Evolutionary conservation across 1,284 basidiomycete genomes (phyloP).

Genomic region (Amylostereum areolatum): DNA sequence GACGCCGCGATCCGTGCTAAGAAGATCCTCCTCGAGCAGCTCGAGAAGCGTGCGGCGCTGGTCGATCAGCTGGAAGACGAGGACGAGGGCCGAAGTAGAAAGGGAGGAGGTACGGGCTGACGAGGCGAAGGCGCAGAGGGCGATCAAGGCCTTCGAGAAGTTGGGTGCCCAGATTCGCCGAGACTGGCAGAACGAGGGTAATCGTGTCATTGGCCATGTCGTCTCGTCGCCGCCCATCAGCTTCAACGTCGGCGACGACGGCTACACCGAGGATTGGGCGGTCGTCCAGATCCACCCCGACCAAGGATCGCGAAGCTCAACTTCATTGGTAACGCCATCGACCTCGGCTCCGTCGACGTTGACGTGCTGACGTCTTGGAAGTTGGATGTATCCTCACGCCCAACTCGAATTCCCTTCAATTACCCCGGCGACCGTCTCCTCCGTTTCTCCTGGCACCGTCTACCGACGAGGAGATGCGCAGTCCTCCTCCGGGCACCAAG

Average conservation of each 20-base stretch:
- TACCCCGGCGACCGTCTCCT: conserved; percentile 20
- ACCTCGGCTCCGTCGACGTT: conserved; percentile 12
- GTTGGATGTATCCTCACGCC: conserved; percentile 17
- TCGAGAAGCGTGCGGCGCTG: conserved; percentile 10
- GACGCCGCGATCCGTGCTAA: conserved; percentile 12
- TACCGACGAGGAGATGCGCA: neutral
- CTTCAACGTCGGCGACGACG: conserved; percentile 13
- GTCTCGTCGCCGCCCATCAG: conserved; percentile 22
- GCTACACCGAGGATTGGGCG: conserved; percentile 22
- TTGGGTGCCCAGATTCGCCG: conserved; percentile 13
- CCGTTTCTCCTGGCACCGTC: conserved; percentile 10
- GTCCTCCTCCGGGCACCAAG: too few species aligned
- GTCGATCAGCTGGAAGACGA: conserved; percentile 3
- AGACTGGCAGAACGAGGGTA: conserved; percentile 14
- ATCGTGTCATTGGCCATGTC: conserved; percentile 25
- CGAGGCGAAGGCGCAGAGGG: conserved; percentile 13
- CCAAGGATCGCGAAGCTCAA: conserved; percentile 21
- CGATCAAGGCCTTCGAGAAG: conserved; percentile 12
- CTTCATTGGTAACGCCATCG: conserved; percentile 17
- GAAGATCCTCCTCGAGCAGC: neutral
- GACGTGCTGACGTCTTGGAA: conserved; percentile 11
- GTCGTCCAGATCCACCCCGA: conserved; percentile 25
- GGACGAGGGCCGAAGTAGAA: conserved; percentile 1
- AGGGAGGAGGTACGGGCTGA: conserved; percentile 5
- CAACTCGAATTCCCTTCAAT: conserved; percentile 12